Evolutionary conservation across 805 yeast genomes (phyloP).

Genomic region (Saturnispora dispora): DNA sequence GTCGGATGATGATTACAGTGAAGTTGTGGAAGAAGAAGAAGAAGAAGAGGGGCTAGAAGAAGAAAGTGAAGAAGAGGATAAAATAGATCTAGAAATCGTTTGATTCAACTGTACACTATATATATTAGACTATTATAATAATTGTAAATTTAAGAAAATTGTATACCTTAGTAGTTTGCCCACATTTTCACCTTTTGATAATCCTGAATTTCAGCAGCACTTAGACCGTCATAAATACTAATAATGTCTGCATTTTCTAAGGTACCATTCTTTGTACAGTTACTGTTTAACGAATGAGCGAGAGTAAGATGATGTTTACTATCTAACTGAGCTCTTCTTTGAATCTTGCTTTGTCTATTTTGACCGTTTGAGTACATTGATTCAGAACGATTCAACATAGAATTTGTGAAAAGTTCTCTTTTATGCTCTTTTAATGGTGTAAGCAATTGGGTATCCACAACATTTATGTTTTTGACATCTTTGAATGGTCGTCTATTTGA

Average conservation of each 20-base stretch:
- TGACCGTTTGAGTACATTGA: neutral
- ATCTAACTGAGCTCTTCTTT: conserved; percentile 3
- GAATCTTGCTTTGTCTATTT: neutral
- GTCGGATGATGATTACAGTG: neutral
- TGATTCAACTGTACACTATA: neutral
- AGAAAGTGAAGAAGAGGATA: conserved; percentile 7
- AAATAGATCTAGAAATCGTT: conserved; percentile 1
- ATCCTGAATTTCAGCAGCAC: conserved; percentile 7
- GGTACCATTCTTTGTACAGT: neutral
- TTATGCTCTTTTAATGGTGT: neutral
- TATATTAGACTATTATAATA: neutral
- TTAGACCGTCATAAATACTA: conserved; percentile 5
- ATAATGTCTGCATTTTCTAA: neutral
- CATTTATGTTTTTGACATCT: neutral
- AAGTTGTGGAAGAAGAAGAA: neutral
- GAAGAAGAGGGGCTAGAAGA: conserved; percentile 3
- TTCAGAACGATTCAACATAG: neutral
- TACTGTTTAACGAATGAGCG: neutral
- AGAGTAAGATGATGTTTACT: neutral
- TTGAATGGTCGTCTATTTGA: neutral
- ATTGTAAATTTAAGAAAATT: neutral
- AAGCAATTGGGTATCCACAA: neutral
- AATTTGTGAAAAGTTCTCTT: neutral
- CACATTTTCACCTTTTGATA: conserved; percentile 6
- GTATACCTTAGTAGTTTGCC: conserved; percentile 3